These are phyloP conservation scores for Aspergillus mulundensis DNA, from an alignment of 495 filamentous ascomycete species.

Conservation along the genomic window DNA sequence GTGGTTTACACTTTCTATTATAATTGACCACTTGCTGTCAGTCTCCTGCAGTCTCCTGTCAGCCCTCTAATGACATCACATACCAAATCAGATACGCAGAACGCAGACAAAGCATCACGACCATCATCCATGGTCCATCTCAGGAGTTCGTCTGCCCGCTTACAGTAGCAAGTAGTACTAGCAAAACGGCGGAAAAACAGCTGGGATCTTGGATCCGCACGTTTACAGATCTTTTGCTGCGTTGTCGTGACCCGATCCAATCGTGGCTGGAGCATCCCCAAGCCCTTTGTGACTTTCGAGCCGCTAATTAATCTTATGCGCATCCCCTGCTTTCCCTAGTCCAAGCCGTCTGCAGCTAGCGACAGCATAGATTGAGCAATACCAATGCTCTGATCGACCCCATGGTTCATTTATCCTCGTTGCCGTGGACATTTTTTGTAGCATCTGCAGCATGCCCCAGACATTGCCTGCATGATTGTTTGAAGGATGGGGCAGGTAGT, in stretches of 20 bases:
- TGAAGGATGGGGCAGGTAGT: slow-evolving; percentile 6
- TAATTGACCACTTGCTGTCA: neutral
- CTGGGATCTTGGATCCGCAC: slow-evolving; percentile 23
- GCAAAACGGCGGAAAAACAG: slow-evolving; percentile 2
- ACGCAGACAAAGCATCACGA: too few relatives aligned
- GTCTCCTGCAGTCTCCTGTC: neutral
- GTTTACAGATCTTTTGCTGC: slow-evolving; percentile 21
- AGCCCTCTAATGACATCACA: slow-evolving; percentile 15
- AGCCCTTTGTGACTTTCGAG: neutral
- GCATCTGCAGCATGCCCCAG: slow-evolving; percentile 6
- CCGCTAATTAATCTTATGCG: slow-evolving; percentile 15
- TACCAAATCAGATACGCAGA: slow-evolving; percentile 1
- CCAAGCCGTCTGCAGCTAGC: slow-evolving; percentile 14
- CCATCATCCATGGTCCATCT: neutral
- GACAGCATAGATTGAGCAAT: slow-evolving; percentile 19
- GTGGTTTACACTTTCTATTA: too few relatives aligned
- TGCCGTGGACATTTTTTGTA: slow-evolving; percentile 10
- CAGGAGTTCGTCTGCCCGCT: too few relatives aligned
- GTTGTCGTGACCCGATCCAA: slow-evolving; percentile 25
- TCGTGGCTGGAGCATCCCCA: slow-evolving; percentile 13
- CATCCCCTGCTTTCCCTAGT: slow-evolving; percentile 14
- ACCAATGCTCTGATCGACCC: slow-evolving; percentile 18
- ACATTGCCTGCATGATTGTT: slow-evolving; percentile 12
- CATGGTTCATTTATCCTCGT: slow-evolving; percentile 15
- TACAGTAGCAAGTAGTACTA: too few relatives aligned